phyloP scores from a whole-genome alignment of 1,284 basidiomycete species.

The Apiotrichum siamense region DNA sequence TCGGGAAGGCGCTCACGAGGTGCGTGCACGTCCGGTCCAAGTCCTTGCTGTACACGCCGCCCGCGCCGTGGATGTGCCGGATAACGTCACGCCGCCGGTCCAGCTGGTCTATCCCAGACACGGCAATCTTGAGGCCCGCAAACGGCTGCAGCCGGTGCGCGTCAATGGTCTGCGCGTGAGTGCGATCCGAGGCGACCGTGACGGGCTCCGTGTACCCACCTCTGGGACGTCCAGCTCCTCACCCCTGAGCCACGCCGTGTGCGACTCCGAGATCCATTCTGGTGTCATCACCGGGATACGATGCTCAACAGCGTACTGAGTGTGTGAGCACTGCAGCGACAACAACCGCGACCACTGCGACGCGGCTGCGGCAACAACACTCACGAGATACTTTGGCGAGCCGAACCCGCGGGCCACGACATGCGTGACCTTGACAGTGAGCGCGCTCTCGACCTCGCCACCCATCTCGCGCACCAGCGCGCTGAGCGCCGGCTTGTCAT shows the following conservation, averaged over 20 bases:
- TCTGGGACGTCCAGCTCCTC: constrained; percentile 25
- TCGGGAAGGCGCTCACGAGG: constrained; percentile 35
- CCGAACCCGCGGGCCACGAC: constrained; percentile 31
- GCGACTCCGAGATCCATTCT: constrained; percentile 33
- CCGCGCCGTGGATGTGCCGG: constrained; percentile 27
- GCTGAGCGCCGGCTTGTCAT: constrained; percentile 33
- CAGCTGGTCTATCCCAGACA: constrained; percentile 41
- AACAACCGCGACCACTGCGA: no score
- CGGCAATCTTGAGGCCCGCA: constrained; percentile 32
- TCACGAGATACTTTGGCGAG: constrained; percentile 40
- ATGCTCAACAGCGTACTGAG: constrained; percentile 42
- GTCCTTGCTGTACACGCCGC: constrained; percentile 43
- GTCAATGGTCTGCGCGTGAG: constrained; percentile 18
- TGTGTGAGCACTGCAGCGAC: constrained; percentile 1
- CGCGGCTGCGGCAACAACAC: constrained; percentile 1
- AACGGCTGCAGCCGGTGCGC: constrained; percentile 33
- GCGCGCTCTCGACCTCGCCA: constrained; percentile 32
- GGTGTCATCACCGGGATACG: constrained; percentile 36
- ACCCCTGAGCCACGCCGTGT: constrained; percentile 28
- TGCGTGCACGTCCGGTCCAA: constrained; percentile 44
- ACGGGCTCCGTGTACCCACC: constrained; percentile 5
- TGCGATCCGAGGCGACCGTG: neutral
- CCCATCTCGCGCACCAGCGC: constrained; percentile 26
- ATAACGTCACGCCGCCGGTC: constrained; percentile 38
- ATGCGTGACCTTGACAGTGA: constrained; percentile 40